A percentile compares a stretch with the other conserved stretches of the same genome.
Conservation (phyloP, 2,329 filamentous ascomycete genomes). For the Zasmidium cellare region DNA sequence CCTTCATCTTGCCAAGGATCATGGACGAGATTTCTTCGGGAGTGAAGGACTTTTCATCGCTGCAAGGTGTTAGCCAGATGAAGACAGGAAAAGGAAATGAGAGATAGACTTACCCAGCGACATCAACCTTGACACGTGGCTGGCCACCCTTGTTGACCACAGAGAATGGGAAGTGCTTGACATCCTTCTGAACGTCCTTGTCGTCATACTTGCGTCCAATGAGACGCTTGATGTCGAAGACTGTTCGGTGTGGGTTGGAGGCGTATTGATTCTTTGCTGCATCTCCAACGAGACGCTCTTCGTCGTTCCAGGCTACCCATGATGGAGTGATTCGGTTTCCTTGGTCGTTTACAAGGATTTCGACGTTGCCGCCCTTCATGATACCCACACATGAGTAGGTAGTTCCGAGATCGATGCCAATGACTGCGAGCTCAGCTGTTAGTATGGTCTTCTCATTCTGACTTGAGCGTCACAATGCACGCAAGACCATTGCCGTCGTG, state of each 20-base stretch:
- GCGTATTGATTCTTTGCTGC: constrained; percentile 89
- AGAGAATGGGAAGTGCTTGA: constrained; percentile 99
- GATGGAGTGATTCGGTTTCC: constrained; percentile 89
- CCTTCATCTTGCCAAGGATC: constrained; percentile 88
- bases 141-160: constrained; percentile 87
- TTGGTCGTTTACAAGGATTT: constrained; percentile 95
- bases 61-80: constrained; percentile 22
- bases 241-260: constrained; percentile 50
- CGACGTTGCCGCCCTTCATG: constrained; percentile 92
- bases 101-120: constrained; percentile 50
- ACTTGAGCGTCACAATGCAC: neutral
- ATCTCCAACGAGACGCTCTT: constrained; percentile 95
- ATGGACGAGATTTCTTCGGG: constrained; percentile 80
- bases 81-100: neutral
- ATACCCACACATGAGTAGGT: constrained; percentile 88
- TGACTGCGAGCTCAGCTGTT: constrained; percentile 55
- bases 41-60: constrained; percentile 68
- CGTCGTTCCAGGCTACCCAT: constrained; percentile 71
- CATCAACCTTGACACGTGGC: constrained; percentile 76
- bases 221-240: constrained; percentile 53
- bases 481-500: neutral
- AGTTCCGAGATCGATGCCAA: constrained; percentile 94
- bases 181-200: constrained; percentile 85
- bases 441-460: constrained; percentile 4
- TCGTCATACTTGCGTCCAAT: constrained; percentile 54